Evolutionary conservation across 495 filamentous ascomycete species (phyloP).

Genomic region (Melanomma pulvis-pyrius): DNA sequence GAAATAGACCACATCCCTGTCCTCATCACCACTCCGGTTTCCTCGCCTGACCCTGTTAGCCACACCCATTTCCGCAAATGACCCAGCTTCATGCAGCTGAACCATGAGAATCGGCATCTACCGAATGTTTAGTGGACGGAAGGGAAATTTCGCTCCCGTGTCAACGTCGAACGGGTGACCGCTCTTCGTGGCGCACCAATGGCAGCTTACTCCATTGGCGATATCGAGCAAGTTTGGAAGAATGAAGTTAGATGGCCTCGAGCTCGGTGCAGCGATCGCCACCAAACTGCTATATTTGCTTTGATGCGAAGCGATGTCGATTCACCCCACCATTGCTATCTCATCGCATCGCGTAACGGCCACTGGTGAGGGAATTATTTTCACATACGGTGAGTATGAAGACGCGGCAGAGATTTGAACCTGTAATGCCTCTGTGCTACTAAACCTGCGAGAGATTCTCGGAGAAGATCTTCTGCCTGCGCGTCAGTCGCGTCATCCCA

Average conservation of each 20-base stretch:
- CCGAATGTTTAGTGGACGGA: neutral
- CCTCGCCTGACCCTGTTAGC: too few relatives aligned
- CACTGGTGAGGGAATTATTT: neutral
- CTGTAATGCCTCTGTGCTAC: neutral
- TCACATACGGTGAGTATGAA: neutral
- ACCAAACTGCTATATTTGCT: neutral
- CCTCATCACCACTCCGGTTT: too few relatives aligned
- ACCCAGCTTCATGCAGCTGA: neutral
- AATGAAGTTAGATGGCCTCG: neutral
- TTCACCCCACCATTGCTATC: neutral
- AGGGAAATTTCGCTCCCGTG: neutral
- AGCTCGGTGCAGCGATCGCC: neutral
- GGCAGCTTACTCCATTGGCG: neutral
- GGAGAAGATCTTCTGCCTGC: neutral
- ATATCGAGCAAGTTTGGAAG: neutral
- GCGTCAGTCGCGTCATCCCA: neutral
- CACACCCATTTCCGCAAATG: neutral
- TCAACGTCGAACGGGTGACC: neutral
- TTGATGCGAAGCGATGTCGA: too few relatives aligned
- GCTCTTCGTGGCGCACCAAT: neutral
- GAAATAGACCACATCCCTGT: slow-evolving; percentile 7
- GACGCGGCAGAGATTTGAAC: neutral
- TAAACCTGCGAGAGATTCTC: neutral
- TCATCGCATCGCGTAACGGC: neutral
- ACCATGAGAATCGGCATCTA: neutral